These are phyloP conservation scores for Irpex rosettiformis DNA, from an alignment of 1,284 basidiomycete genomes.

Conservation along the genomic window DNA sequence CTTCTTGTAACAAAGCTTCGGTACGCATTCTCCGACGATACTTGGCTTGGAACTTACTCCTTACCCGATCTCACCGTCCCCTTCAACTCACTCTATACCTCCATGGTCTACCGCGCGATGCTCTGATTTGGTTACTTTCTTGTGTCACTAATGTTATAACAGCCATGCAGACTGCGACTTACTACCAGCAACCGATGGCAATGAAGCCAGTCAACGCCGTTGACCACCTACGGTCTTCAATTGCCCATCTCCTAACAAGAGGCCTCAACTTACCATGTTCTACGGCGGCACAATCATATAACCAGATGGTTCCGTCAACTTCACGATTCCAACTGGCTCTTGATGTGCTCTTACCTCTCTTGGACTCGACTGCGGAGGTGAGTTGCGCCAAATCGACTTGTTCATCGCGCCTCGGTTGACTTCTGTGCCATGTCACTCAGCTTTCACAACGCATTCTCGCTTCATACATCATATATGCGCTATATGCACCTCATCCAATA, in stretches of 20 bases:
- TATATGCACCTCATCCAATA: slow-evolving; percentile 74
- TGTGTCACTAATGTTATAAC: slow-evolving; percentile 6
- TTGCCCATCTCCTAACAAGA: slow-evolving; percentile 58
- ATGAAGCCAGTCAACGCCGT: slow-evolving; percentile 24
- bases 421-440: slow-evolving; percentile 31
- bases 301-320: slow-evolving; percentile 65
- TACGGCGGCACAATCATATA: slow-evolving; percentile 67
- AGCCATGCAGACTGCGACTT: slow-evolving; percentile 18
- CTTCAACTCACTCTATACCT: not conserved
- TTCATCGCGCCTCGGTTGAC: slow-evolving; percentile 4
- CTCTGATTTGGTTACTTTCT: not conserved
- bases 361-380: slow-evolving; percentile 43
- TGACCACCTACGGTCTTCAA: slow-evolving; percentile 43
- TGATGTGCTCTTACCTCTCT: slow-evolving; percentile 68
- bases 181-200: slow-evolving; percentile 24
- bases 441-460: slow-evolving; percentile 69
- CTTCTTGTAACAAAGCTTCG: not conserved
- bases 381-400: slow-evolving; percentile 12
- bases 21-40: not conserved
- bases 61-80: not conserved
- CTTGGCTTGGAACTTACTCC: not conserved
- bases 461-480: slow-evolving; percentile 69
- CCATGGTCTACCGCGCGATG: not conserved
- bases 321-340: slow-evolving; percentile 75
- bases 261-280: slow-evolving; percentile 69